phyloP scores from a whole-genome alignment of 768 basidiomycete species.

The Phanerochaete sordida region DNA sequence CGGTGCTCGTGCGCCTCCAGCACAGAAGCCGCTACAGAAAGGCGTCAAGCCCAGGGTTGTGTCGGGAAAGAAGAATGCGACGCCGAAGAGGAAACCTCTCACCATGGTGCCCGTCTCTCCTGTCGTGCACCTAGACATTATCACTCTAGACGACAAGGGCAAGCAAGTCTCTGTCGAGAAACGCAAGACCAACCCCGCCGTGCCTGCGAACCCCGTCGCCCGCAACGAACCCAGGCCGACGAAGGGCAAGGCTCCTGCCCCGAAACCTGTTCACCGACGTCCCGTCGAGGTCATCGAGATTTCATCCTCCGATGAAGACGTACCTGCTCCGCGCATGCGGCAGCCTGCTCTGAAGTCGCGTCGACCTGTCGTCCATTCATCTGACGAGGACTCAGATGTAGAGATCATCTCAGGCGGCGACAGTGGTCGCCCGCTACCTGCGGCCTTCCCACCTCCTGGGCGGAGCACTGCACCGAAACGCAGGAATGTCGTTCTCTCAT shows the following conservation, averaged over 20 bases:
- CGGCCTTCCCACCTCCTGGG: neutral
- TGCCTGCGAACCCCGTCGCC: conserved; percentile 32
- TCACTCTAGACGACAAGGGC: conserved; percentile 61
- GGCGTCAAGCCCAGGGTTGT: conserved; percentile 11
- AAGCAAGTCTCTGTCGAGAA: conserved; percentile 56
- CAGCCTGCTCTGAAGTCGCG: neutral
- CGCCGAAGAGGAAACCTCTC: neutral
- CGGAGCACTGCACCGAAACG: neutral
- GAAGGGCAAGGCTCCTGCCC: neutral
- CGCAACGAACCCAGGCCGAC: neutral
- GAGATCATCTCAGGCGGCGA: neutral
- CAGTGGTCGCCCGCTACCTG: neutral
- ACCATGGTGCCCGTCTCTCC: conserved; percentile 38
- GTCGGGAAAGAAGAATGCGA: conserved; percentile 5
- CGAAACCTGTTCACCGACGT: neutral
- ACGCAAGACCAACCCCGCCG: conserved; percentile 47
- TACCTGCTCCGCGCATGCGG: neutral
- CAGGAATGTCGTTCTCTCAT: neutral
- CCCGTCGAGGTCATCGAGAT: neutral
- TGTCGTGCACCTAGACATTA: conserved; percentile 62
- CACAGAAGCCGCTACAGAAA: conserved; percentile 11
- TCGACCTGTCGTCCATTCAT: conserved; percentile 33
- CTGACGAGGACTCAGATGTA: conserved; percentile 43
- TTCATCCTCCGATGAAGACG: conserved; percentile 8
- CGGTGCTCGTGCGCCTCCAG: neutral